Percentiles rank a stretch among this genome's conserved stretches.
phyloP scores from a whole-genome alignment of 1,139 yeast species.

The Entelexis paramagnoliae region DNA sequence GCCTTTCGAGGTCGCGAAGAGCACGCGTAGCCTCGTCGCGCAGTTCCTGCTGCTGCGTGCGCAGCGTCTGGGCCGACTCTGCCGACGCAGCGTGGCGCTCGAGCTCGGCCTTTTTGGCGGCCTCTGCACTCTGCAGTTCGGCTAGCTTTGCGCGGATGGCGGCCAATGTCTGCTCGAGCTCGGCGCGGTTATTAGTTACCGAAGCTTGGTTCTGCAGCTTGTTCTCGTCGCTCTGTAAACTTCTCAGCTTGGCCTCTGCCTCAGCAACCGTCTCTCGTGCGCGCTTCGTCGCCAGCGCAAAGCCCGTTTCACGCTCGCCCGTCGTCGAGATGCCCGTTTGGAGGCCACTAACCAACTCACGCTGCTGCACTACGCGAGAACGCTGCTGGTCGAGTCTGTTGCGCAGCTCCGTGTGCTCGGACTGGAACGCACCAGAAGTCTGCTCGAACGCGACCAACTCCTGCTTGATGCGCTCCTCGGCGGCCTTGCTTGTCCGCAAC shows the following conservation, averaged over 20 bases:
- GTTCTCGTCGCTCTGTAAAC: background rate
- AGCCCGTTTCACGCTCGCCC: conserved; percentile 75
- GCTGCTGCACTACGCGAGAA: conserved; percentile 51
- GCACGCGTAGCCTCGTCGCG: conserved; percentile 35
- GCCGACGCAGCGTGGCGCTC: conserved; percentile 1
- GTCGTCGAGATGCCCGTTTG: conserved; percentile 85
- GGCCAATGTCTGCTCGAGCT: background rate
- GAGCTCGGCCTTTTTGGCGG: background rate
- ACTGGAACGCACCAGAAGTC: conserved; percentile 30
- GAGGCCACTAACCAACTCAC: conserved; percentile 48
- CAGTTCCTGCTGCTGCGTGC: conserved; percentile 30
- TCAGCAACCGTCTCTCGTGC: conserved; percentile 50
- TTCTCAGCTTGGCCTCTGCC: conserved; percentile 36
- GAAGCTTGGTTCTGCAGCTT: conserved; percentile 36
- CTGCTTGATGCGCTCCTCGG: background rate
- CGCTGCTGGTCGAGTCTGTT: conserved; percentile 37
- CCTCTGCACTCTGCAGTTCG: background rate
- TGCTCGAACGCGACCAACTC: conserved; percentile 7
- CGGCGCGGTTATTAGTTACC: background rate
- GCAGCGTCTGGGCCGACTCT: background rate
- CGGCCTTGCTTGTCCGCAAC: background rate
- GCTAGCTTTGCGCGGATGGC: background rate
- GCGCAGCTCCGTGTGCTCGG: conserved; percentile 40
- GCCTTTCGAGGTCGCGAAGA: conserved; percentile 11
- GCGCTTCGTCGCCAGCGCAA: conserved; percentile 58